A percentile compares a stretch with the other conserved stretches of the same genome.
Conservation (phyloP, 768 basidiomycete species). For the Tricholoma terreum region DNA sequence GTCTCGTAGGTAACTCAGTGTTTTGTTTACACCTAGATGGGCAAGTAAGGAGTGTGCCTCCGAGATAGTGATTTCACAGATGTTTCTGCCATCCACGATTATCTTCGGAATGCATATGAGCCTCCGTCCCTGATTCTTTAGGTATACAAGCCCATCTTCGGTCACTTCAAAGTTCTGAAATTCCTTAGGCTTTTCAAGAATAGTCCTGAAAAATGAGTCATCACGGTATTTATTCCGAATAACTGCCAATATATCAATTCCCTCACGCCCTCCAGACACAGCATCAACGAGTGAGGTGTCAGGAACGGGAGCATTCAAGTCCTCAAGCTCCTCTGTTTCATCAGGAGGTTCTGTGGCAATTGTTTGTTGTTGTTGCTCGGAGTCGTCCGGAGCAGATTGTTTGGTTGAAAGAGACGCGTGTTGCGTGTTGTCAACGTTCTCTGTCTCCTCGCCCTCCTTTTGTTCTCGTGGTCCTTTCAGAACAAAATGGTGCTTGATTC, state of each 20-base stretch:
- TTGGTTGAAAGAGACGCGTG: no score
- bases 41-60: slow-evolving; percentile 3
- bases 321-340: neutral
- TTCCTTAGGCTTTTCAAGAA: slow-evolving; percentile 10
- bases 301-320: neutral
- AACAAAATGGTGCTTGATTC: slow-evolving; percentile 10
- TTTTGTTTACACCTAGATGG: neutral
- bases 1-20: neutral
- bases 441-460: no score
- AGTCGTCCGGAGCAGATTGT: slow-evolving; percentile 2
- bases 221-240: slow-evolving; percentile 11
- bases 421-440: neutral
- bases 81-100: neutral
- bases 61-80: neutral
- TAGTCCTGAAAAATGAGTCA: slow-evolving; percentile 12
- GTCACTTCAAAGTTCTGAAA: slow-evolving; percentile 16
- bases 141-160: slow-evolving; percentile 10
- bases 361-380: neutral
- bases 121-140: neutral
- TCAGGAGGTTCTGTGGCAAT: no score
- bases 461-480: slow-evolving; percentile 12
- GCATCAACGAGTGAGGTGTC: neutral
- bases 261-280: slow-evolving; percentile 4
- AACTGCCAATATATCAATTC: slow-evolving; percentile 4
- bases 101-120: neutral